A percentile compares a stretch with the other conserved stretches of the same genome.
These are phyloP conservation scores for Cercospora brassicicola DNA, from an alignment of 2,329 filamentous ascomycete genomes.

Conservation along the genomic window DNA sequence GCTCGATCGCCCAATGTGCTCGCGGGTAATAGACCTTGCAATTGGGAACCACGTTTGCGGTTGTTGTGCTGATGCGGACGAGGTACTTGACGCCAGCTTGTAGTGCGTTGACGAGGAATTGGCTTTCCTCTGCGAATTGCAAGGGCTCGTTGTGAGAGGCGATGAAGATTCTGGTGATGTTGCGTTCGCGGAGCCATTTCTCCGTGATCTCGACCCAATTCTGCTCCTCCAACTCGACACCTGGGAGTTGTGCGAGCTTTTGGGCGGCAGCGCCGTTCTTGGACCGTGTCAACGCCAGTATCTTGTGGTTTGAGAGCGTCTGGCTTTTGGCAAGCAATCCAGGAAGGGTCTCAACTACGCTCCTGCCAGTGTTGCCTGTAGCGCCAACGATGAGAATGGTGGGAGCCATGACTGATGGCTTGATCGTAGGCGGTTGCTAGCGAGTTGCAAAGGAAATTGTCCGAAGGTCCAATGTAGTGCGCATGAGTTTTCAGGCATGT, in stretches of 20 bases:
- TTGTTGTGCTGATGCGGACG: slow-evolving; percentile 46
- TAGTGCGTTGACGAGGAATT: slow-evolving; percentile 41
- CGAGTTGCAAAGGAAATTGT: background rate
- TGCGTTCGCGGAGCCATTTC: slow-evolving; percentile 44
- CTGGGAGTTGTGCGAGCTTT: slow-evolving; percentile 37
- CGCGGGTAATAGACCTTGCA: slow-evolving; percentile 42
- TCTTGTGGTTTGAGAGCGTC: slow-evolving; percentile 23
- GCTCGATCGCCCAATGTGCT: slow-evolving; percentile 47
- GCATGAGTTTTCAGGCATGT: background rate
- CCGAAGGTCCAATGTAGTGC: background rate
- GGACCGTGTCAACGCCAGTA: slow-evolving; percentile 41
- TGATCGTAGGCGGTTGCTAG: background rate
- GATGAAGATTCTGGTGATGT: slow-evolving; percentile 44
- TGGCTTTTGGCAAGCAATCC: background rate
- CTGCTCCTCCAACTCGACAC: slow-evolving; percentile 41
- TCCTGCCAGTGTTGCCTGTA: slow-evolving; percentile 11
- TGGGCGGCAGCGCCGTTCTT: slow-evolving; percentile 27
- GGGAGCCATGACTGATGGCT: background rate
- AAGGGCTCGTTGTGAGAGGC: slow-evolving; percentile 42
- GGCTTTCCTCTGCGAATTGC: slow-evolving; percentile 46
- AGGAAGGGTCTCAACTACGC: slow-evolving; percentile 5
- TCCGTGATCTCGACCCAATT: slow-evolving; percentile 44
- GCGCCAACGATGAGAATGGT: slow-evolving; percentile 14
- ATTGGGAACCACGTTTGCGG: slow-evolving; percentile 42
- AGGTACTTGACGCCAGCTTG: slow-evolving; percentile 45